phyloP scores from a whole-genome alignment of 192 early-diverging fungal genomes.

The Allomyces macrogynus region DNA sequence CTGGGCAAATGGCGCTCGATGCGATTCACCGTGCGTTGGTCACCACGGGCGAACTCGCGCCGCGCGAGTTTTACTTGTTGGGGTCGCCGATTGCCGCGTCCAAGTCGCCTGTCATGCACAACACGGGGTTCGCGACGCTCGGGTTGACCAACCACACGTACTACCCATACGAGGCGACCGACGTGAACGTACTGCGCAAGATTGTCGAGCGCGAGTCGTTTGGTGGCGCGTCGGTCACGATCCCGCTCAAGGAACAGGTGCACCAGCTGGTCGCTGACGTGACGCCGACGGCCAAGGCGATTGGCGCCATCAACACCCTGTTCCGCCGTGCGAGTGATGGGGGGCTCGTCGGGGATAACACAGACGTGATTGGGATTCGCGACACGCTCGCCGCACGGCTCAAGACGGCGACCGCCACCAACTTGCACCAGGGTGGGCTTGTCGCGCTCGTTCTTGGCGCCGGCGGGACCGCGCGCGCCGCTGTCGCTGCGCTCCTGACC shows the following conservation, averaged over 20 bases:
- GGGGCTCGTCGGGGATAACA: slow-evolving; percentile 70
- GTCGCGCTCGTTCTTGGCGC: slow-evolving; percentile 78
- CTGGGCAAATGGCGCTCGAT: slow-evolving; percentile 69
- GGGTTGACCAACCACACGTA: slow-evolving; percentile 69
- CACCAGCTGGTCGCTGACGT: slow-evolving; percentile 49
- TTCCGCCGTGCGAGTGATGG: slow-evolving; percentile 12
- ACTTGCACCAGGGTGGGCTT: background rate
- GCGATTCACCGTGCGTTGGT: slow-evolving; percentile 57
- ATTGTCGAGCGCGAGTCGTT: slow-evolving; percentile 31
- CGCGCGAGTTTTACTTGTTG: slow-evolving; percentile 61
- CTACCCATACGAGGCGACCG: slow-evolving; percentile 44
- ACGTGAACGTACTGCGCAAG: slow-evolving; percentile 31
- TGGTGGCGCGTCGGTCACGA: slow-evolving; percentile 89
- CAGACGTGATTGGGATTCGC: slow-evolving; percentile 83
- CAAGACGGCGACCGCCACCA: slow-evolving; percentile 1
- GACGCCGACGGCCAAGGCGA: slow-evolving; percentile 52
- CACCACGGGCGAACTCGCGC: slow-evolving; percentile 41
- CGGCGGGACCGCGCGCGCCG: slow-evolving; percentile 85
- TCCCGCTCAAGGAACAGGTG: slow-evolving; percentile 82
- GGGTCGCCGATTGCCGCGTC: slow-evolving; percentile 80
- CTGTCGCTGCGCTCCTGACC: slow-evolving; percentile 51
- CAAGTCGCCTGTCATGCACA: slow-evolving; percentile 79
- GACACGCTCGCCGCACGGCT: slow-evolving; percentile 26
- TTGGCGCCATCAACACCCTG: slow-evolving; percentile 94
- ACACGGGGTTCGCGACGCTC: slow-evolving; percentile 64